These are phyloP conservation scores for Pinus albicaulis DNA, from an alignment of 75 land plant species.

Conservation along the genomic window DNA sequence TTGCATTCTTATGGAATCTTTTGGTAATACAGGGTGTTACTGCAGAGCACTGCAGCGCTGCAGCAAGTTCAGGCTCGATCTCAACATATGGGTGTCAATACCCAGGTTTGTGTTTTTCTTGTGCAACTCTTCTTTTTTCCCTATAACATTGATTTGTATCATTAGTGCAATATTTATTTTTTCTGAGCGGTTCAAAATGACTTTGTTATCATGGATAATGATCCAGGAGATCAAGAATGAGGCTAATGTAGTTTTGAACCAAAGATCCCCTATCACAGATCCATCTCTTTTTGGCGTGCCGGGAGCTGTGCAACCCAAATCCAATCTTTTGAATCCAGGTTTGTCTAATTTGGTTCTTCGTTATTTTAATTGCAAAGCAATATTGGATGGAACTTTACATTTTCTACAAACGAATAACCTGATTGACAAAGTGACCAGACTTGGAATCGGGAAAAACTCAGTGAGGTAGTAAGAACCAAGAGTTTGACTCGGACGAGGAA, in stretches of 20 bases:
- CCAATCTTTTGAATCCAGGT: constrained; percentile 25
- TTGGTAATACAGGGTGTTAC: constrained; percentile 46
- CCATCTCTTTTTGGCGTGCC: constrained; percentile 46
- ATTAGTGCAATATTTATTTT: neutral
- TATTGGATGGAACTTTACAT: no score
- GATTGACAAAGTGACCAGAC: no score
- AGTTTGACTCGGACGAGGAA: no score
- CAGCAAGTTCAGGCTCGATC: constrained; percentile 83
- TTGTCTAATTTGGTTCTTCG: no score
- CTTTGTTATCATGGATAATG: neutral
- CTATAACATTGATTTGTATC: neutral
- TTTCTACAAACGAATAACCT: no score
- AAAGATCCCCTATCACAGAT: constrained; percentile 45
- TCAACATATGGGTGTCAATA: constrained; percentile 48
- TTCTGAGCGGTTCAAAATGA: neutral
- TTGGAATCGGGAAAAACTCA: no score
- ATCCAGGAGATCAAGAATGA: constrained; percentile 52
- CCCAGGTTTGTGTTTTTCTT: constrained; percentile 10
- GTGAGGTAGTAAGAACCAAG: no score
- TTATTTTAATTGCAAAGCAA: no score
- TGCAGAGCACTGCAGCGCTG: constrained; percentile 68
- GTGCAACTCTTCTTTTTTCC: neutral
- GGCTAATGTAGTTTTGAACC: constrained; percentile 32
- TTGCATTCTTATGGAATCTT: constrained; percentile 2
- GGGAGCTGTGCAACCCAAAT: constrained; percentile 42